phyloP scores from a whole-genome alignment of 202 grass and related monocot species.

The Saccharum hybrid region DNA sequence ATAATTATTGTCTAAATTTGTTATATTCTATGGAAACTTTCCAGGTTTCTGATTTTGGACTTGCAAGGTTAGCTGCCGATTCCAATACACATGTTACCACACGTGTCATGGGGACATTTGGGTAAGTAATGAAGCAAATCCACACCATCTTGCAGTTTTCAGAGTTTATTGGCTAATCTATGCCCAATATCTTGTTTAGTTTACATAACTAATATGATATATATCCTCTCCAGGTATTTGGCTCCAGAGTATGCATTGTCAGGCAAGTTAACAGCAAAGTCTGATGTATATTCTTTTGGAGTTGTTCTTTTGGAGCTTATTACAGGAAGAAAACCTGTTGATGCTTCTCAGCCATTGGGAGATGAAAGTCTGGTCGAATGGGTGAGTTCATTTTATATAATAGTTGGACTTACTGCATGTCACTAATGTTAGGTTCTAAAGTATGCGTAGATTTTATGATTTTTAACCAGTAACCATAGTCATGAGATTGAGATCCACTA shows the following conservation, averaged over 20 bases:
- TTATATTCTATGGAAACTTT: constrained; percentile 24
- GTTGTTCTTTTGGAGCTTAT: constrained; percentile 99
- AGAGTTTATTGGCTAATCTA: constrained; percentile 1
- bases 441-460: neutral
- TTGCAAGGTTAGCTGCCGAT: constrained; percentile 91
- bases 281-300: constrained; percentile 98
- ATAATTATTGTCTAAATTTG: constrained; percentile 28
- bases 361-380: constrained; percentile 98
- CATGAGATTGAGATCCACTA: neutral
- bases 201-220: constrained; percentile 30
- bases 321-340: constrained; percentile 97
- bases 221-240: constrained; percentile 67
- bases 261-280: constrained; percentile 91
- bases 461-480: constrained; percentile 3
- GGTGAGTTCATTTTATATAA: constrained; percentile 56
- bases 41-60: constrained; percentile 99
- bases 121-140: constrained; percentile 53
- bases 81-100: constrained; percentile 88
- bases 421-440: constrained; percentile 16
- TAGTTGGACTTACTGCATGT: neutral
- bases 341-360: constrained; percentile 90
- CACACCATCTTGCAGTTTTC: constrained; percentile 1
- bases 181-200: neutral
- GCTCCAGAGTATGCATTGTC: constrained; percentile 96
- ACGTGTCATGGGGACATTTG: constrained; percentile 98